Percentiles rank a stretch among this genome's conserved stretches.
These are phyloP conservation scores for Ambrosiella beaveri DNA, from an alignment of 2,329 filamentous ascomycete genomes.

Conservation along the genomic window DNA sequence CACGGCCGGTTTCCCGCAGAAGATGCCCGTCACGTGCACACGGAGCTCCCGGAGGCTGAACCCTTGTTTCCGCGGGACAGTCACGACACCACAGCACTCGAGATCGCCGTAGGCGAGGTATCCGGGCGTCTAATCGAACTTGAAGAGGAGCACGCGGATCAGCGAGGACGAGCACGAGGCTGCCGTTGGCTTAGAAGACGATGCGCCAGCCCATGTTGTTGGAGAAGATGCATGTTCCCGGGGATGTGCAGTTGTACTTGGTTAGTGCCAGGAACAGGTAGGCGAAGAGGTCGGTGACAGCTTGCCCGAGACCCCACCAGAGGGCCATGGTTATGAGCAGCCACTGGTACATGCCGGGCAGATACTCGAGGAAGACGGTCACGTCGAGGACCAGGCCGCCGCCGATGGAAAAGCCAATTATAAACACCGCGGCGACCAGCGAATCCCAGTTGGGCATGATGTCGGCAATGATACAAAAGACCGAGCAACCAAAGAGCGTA, in stretches of 20 bases:
- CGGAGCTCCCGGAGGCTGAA: constrained; percentile 21
- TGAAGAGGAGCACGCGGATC: constrained; percentile 29
- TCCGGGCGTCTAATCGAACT: constrained; percentile 30
- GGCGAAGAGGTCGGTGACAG: constrained; percentile 27
- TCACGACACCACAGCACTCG: constrained; percentile 26
- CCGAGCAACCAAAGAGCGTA: constrained; percentile 31
- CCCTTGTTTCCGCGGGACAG: constrained; percentile 13
- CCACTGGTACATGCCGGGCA: constrained; percentile 30
- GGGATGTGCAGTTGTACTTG: constrained; percentile 24
- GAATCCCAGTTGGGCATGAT: constrained; percentile 49
- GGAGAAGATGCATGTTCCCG: constrained; percentile 22
- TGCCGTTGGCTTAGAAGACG: constrained; percentile 27
- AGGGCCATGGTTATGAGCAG: constrained; percentile 28
- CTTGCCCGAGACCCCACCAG: constrained; percentile 36
- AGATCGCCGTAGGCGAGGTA: constrained; percentile 26
- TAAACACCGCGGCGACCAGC: constrained; percentile 44
- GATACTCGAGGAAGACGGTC: constrained; percentile 34
- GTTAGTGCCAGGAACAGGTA: constrained; percentile 27
- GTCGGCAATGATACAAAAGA: constrained; percentile 43
- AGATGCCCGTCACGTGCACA: constrained; percentile 47
- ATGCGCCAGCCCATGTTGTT: constrained; percentile 36
- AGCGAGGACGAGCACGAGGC: constrained; percentile 26
- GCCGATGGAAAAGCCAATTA: constrained; percentile 30
- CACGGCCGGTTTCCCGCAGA: constrained; percentile 40
- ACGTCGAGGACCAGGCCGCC: constrained; percentile 35